phyloP scores from a whole-genome alignment of 2,329 filamentous ascomycete genomes.

The Colletotrichum higginsianum region DNA sequence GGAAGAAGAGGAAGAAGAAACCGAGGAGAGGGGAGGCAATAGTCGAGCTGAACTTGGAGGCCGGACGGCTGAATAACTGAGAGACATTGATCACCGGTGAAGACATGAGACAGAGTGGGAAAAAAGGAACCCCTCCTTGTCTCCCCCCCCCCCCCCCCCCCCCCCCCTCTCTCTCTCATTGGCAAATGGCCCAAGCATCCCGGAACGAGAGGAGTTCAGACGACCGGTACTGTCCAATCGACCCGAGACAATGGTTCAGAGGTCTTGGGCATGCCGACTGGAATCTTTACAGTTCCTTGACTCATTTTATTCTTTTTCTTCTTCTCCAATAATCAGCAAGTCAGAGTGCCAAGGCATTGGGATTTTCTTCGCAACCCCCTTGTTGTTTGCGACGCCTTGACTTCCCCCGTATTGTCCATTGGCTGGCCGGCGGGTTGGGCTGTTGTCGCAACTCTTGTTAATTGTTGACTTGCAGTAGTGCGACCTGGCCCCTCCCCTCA shows the following conservation, averaged over 20 bases:
- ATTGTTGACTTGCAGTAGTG: conserved; percentile 21
- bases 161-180: neutral
- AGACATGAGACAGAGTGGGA: neutral
- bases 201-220: neutral
- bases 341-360: neutral
- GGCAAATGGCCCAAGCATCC: neutral
- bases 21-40: neutral
- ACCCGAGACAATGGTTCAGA: neutral
- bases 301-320: neutral
- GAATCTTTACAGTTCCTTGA: neutral
- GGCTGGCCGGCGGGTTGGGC: neutral
- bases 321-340: too few relatives aligned
- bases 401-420: neutral
- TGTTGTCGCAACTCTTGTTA: neutral
- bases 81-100: neutral
- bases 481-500: neutral
- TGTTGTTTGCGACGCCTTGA: neutral
- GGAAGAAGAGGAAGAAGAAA: neutral
- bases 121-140: neutral
- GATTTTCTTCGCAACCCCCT: neutral
- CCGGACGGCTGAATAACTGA: neutral
- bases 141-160: too few relatives aligned
- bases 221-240: neutral
- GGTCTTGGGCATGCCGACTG: neutral
- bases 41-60: neutral